Percentiles rank a stretch among this genome's conserved stretches.
These are phyloP conservation scores for Lotmaria passim DNA, from an alignment of 208 protist genomes.

Conservation along the genomic window DNA sequence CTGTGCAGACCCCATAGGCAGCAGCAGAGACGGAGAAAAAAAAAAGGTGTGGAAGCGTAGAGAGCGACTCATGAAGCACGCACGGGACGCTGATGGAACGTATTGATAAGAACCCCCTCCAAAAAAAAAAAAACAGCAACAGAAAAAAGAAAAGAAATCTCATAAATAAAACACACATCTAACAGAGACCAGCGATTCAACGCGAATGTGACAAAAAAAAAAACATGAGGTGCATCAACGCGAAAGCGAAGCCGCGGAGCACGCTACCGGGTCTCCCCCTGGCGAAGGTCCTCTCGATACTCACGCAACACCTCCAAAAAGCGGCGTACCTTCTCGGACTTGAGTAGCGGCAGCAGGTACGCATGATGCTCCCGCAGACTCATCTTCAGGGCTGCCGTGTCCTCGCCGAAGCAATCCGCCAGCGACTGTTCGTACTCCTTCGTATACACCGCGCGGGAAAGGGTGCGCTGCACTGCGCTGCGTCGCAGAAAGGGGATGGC, in stretches of 20 bases:
- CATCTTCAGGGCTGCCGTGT: conserved; percentile 27
- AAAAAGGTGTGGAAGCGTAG: too few relatives aligned
- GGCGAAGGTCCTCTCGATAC: conserved; percentile 39
- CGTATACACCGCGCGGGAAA: conserved; percentile 49
- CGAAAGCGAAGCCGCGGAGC: too few relatives aligned
- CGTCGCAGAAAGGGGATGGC: conserved; percentile 40
- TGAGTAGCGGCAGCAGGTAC: conserved; percentile 38
- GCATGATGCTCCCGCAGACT: conserved; percentile 47
- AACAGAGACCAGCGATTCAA: background rate
- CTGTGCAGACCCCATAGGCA: too few relatives aligned
- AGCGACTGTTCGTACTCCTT: conserved; percentile 45
- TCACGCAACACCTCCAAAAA: conserved; percentile 32
- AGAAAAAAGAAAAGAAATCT: too few relatives aligned
- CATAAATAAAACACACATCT: background rate
- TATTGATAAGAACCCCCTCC: too few relatives aligned
- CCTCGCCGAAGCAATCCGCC: conserved; percentile 44
- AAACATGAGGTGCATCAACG: background rate
- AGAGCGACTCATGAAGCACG: too few relatives aligned
- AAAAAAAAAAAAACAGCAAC: too few relatives aligned
- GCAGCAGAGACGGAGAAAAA: too few relatives aligned
- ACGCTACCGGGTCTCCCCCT: background rate
- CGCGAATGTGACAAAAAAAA: background rate
- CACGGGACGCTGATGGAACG: too few relatives aligned
- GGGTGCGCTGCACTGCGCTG: conserved; percentile 50
- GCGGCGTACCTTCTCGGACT: conserved; percentile 23